Conservation (phyloP, 345 rosid species). For the Aegle marmelos region DNA sequence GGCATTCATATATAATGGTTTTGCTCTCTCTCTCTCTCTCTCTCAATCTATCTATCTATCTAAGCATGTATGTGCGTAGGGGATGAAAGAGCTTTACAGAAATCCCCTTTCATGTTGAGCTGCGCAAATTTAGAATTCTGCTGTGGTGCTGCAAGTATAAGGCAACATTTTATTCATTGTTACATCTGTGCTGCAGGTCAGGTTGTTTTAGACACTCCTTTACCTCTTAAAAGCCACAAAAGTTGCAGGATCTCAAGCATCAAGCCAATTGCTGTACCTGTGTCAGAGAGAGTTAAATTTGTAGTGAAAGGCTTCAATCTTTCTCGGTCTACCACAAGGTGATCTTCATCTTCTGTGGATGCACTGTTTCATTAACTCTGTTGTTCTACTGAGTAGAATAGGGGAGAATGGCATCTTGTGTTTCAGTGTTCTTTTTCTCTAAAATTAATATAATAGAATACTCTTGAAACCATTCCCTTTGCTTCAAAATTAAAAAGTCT, state of each 20-base stretch:
- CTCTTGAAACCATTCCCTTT: neutral
- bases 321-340: constrained; percentile 46
- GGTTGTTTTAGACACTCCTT: constrained; percentile 47
- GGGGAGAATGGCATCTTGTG: neutral
- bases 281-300: constrained; percentile 42
- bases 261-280: constrained; percentile 59
- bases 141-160: constrained; percentile 7
- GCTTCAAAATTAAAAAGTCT: constrained; percentile 6
- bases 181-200: constrained; percentile 48
- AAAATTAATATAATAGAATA: neutral
- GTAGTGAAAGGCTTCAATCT: constrained; percentile 59
- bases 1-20: constrained; percentile 60
- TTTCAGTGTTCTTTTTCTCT: neutral
- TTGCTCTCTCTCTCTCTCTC: constrained; percentile 6
- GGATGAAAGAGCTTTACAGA: neutral
- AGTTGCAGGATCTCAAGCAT: constrained; percentile 52
- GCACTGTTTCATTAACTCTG: neutral
- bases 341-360: constrained; percentile 7
- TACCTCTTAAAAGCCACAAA: constrained; percentile 39
- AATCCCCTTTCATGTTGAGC: neutral
- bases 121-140: neutral
- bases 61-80: neutral
- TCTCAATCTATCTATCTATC: neutral
- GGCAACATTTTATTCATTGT: constrained; percentile 9
- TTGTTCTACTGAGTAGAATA: neutral